Base-by-base conservation (phyloP, 352 stramenopile genomes). In the Phytophthora melonis region DNA sequence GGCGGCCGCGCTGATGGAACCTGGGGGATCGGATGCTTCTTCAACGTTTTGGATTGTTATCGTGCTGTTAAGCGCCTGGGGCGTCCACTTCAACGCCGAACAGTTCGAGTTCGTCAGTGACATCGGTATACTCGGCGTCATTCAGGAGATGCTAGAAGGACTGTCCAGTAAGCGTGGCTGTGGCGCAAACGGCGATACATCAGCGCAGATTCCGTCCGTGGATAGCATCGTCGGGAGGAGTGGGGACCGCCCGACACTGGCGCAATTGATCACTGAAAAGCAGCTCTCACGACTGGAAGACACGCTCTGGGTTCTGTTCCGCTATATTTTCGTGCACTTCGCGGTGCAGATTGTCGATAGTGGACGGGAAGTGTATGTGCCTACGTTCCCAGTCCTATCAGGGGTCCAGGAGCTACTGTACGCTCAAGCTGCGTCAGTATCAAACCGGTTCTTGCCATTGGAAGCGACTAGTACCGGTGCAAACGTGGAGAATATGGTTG, bases 31-130 rank as follows among this genome's bases (percentile, higher is more conserved):
- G 43, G 64, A 66, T 18, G 9, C 30, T 9, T 62, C 25, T 0
- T 32, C 59, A 11, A 45, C 43, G 3, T 76, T 75, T 30, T 82
- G 69, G 73, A 63, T 81, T 23, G 57, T 89, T 0, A 75, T 79
- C 13, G 66, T 64, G 34, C 43, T 89, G 14, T 47, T 89, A 3
- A 86, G 75, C 30, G 78, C 60, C 13, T 89, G 82, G 82, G 78
- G 70, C 1, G 55, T 85, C 1, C 68, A 85, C 27, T 85, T 89
- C 18, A 63, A 70, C 6, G 32, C 32, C 11, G 63, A 86, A 2
- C 80, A 87, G 32, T 89, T 89, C 59, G 78, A 80, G 45, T 86
- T 88, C 49, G 78, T 89, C 47, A 85, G 75, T 70, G 75, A 87
- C 11, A 81, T 86, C 43, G 78, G 78, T 5, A 79, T 89, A 47